These are phyloP conservation scores for Termitomyces eurrhizus DNA, from an alignment of 768 basidiomycete species.

Conservation along the genomic window DNA sequence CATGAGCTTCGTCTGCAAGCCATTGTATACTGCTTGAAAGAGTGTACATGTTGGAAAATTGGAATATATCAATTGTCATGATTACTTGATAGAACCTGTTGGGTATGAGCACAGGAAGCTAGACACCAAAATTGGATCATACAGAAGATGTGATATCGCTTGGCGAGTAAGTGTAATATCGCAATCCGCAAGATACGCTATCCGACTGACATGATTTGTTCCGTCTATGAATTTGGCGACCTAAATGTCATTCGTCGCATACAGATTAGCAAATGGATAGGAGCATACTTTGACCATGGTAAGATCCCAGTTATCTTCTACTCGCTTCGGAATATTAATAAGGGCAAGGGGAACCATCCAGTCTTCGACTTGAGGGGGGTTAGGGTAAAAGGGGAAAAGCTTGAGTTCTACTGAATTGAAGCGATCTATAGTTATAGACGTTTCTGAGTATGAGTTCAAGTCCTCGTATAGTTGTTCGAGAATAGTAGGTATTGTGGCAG, in stretches of 20 bases:
- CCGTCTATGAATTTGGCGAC: constrained; percentile 85
- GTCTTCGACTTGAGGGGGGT: constrained; percentile 83
- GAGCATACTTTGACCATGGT: constrained; percentile 76
- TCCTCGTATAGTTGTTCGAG: constrained; percentile 97
- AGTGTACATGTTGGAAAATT: constrained; percentile 97
- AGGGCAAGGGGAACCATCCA: constrained; percentile 96
- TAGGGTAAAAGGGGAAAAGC: constrained; percentile 95
- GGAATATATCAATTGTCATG: constrained; percentile 96
- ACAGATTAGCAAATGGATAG: not conserved
- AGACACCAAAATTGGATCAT: constrained; percentile 21
- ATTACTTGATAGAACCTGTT: constrained; percentile 91
- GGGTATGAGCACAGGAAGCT: constrained; percentile 8
- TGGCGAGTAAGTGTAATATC: constrained; percentile 78
- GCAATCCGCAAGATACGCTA: constrained; percentile 89
- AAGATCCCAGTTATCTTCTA: constrained; percentile 94
- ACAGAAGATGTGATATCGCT: constrained; percentile 92
- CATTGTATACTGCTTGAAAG: constrained; percentile 82
- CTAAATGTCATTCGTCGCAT: constrained; percentile 28
- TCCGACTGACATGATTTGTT: constrained; percentile 84
- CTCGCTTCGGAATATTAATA: constrained; percentile 74
- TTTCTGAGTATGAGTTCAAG: constrained; percentile 95
- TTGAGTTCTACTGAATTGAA: constrained; percentile 96
- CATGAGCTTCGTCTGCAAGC: constrained; percentile 80
- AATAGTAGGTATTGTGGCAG: constrained; percentile 70
- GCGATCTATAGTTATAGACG: constrained; percentile 84